Base-by-base conservation (phyloP, 495 filamentous ascomycete genomes). In the Viridothelium virens region DNA sequence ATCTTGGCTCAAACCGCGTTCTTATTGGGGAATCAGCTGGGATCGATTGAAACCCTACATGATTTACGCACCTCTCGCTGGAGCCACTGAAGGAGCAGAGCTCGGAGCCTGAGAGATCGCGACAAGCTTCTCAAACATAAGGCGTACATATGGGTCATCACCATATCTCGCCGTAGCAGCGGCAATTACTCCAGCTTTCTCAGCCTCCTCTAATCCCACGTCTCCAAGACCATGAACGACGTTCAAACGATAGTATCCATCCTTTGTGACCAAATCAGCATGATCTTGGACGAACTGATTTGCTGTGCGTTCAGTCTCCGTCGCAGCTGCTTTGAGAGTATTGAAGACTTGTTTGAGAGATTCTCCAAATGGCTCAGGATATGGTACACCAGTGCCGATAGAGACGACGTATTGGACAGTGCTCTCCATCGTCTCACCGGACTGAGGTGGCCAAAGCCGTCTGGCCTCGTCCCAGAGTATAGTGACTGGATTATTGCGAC, bases 401-500 rank as follows among this genome's bases (percentile, higher is more conserved):
- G 63, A 65, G 2, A 65, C 41, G 3, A 65, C 31, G 38, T 31
- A 65, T 37, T 48, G 16, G 16, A 65, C 37, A 7, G 34, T 44
- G n/a, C n/a, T 18, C 2, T 65, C 63, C 34, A 65, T 44, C 9
- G 12, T 41, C 16, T 63, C 12, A 33, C 61, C 37, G 5, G 38
- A 4, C 25, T 5, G 16, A 18, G 39, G 39, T 56, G 38, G 38
- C 41, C 39, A 65, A 31, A 65, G 6, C 5, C 34, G 34, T 65
- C 33, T 53, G 44, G 63, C 63, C 33, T 65, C 63, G 33, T 48
- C 47, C 47, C 63, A 65, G 11, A 65, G 63, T 7, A 48, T 25
- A 0, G 47, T 36, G 31, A 67, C 12, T 36, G 65, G 65, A 64
- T 67, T 67, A 53, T 67, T 67, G 16, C 36, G 39, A 44, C 61